These are phyloP conservation scores for Saccharomyces hybrid DNA, from an alignment of 1,139 yeast species.

Conservation along the genomic window DNA sequence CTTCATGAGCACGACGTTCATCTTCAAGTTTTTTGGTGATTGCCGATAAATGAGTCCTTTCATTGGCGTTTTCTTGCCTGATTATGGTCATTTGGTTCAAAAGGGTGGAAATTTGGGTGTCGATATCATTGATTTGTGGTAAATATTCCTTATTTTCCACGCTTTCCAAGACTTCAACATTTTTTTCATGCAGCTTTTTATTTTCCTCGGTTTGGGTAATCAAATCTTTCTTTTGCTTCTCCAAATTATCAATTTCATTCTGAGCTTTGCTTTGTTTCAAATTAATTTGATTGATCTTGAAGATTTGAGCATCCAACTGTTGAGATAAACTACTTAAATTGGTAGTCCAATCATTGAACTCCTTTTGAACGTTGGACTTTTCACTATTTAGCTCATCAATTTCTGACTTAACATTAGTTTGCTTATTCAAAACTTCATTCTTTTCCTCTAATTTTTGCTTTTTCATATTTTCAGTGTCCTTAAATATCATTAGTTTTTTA, in stretches of 20 bases:
- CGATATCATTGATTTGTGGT: slow-evolving; percentile 21
- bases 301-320: slow-evolving; percentile 25
- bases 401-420: slow-evolving; percentile 21
- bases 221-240: slow-evolving; percentile 16
- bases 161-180: slow-evolving; percentile 13
- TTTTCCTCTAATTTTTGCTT: slow-evolving; percentile 21
- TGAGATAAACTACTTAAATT: slow-evolving; percentile 20
- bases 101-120: slow-evolving; percentile 17
- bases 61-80: slow-evolving; percentile 27
- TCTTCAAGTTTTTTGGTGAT: slow-evolving; percentile 26
- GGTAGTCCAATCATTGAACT: slow-evolving; percentile 19
- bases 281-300: slow-evolving; percentile 20
- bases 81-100: slow-evolving; percentile 20
- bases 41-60: slow-evolving; percentile 21
- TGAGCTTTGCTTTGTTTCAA: slow-evolving; percentile 19
- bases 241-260: slow-evolving; percentile 18
- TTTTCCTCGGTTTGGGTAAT: slow-evolving; percentile 18
- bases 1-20: slow-evolving; percentile 24
- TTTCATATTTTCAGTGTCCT: slow-evolving; percentile 25
- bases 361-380: slow-evolving; percentile 17
- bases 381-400: slow-evolving; percentile 19
- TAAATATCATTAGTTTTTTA: slow-evolving; percentile 21
- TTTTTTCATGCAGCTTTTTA: slow-evolving; percentile 15
- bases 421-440: slow-evolving; percentile 15
- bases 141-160: slow-evolving; percentile 22